A percentile compares a stretch with the other conserved stretches of the same genome.
Conservation (phyloP, 2,329 filamentous ascomycete species). For the Exutisphaerella laricina region DNA sequence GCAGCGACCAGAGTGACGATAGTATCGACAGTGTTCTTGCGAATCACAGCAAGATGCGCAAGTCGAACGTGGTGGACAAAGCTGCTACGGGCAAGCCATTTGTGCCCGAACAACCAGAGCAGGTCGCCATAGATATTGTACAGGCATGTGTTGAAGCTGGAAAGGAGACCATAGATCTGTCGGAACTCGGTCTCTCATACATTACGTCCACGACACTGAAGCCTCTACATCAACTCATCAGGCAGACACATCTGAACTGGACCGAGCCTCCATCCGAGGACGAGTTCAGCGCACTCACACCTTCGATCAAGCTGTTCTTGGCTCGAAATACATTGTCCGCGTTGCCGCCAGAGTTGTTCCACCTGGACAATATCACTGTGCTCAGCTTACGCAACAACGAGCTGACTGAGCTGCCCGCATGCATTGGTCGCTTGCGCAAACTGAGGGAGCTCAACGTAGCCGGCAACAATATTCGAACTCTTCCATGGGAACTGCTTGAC, state of each 20-base stretch:
- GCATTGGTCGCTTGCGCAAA: conserved; percentile 53
- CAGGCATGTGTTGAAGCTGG: conserved; percentile 46
- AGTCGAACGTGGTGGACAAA: conserved; percentile 2
- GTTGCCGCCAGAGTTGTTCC: conserved; percentile 57
- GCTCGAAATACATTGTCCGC: conserved; percentile 52
- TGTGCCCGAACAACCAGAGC: not conserved
- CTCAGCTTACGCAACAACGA: conserved; percentile 62
- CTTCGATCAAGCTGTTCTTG: conserved; percentile 57
- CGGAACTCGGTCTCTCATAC: conserved; percentile 47
- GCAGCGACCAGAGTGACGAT: conserved; percentile 49
- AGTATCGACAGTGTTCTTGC: conserved; percentile 6
- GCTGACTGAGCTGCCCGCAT: conserved; percentile 55
- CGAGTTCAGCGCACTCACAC: conserved; percentile 55
- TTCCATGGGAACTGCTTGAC: conserved; percentile 59
- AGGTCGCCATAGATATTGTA: conserved; percentile 1
- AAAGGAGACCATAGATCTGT: conserved; percentile 56
- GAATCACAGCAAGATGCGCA: conserved; percentile 3
- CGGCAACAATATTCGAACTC: conserved; percentile 54
- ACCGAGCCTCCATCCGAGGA: conserved; percentile 45
- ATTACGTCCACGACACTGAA: conserved; percentile 55
- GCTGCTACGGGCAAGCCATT: not conserved
- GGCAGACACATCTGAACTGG: conserved; percentile 24
- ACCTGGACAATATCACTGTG: conserved; percentile 56
- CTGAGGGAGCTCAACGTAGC: conserved; percentile 61
- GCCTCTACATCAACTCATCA: conserved; percentile 45